Evolutionary conservation across 2,329 filamentous ascomycete genomes (phyloP), one percentile per base, ranked within the genome.

Genomic region (Chrysoporthe deuterocubensis): DNA sequence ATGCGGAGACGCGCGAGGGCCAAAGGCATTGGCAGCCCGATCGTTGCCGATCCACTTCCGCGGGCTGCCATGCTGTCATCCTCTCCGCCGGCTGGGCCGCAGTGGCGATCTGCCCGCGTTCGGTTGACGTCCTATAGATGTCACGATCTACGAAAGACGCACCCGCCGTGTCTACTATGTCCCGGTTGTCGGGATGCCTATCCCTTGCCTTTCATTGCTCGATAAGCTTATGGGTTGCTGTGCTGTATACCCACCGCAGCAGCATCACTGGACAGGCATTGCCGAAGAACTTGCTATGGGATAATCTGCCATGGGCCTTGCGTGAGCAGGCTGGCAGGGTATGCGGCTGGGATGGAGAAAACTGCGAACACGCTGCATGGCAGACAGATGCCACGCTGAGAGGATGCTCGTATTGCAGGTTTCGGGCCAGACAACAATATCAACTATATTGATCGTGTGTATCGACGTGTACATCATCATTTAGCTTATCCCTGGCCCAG

Each of bases 391-490:
- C 18, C 32, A 21, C 16, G 16, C 5, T 2, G 11, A 40, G 34
- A 40, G 26, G 4, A 26, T 8, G 11, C 9, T 3, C 48, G 8
- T 2, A 16, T 52, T 26, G 8, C 21, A 6, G 11, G 9, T 40
- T 9, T 40, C 34, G 54, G 16, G 34, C 14, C 32, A 57, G 2
- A 43, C 43, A 14, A 40, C 34, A 48, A 43, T 43, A 14, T 26
- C 34, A 48, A 32, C 11, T 62, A 34, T 37, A 54, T 62, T 37
- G 37, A 26, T 64, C 46, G 64, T 61, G 58, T 26, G 50, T 48
- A 61, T 44, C 44, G n/a, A 61, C 46, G 64, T 61, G 58, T 26
- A 57, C 43, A 61, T 44, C 44, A 37, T 54, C 42, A 48, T 48
- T 2, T 34, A 58, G 52, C 21, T 8, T 26, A 40, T 59, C 43